phyloP scores from a whole-genome alignment of 495 filamentous ascomycete species.

The Aspergillus saccharolyticus region DNA sequence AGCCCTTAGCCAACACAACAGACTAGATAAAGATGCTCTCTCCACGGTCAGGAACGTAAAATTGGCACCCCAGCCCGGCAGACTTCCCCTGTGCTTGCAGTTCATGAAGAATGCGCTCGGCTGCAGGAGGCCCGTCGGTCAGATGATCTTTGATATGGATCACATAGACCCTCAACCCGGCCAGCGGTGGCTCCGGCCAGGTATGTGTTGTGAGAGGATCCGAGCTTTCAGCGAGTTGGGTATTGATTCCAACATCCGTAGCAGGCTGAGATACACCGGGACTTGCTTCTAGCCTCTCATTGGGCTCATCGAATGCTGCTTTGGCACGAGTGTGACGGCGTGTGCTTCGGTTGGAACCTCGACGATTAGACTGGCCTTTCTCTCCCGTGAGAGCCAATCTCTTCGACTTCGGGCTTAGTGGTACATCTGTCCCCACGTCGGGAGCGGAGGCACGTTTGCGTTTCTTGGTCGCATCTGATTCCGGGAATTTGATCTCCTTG shows the following conservation, averaged over 20 bases:
- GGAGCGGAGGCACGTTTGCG: constrained; percentile 28
- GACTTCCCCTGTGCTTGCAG: constrained; percentile 55
- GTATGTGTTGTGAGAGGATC: constrained; percentile 4
- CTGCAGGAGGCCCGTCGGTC: constrained; percentile 55
- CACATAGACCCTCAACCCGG: constrained; percentile 59
- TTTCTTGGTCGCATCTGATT: constrained; percentile 16
- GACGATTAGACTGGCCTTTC: not conserved
- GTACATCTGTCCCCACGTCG: constrained; percentile 1
- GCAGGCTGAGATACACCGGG: not conserved
- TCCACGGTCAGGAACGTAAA: constrained; percentile 60
- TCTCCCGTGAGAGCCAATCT: constrained; percentile 4
- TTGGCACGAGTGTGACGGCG: constrained; percentile 2
- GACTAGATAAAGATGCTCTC: constrained; percentile 37
- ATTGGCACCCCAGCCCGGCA: constrained; percentile 69
- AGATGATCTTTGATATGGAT: constrained; percentile 82
- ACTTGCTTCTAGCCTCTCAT: not conserved
- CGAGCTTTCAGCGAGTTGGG: constrained; percentile 11
- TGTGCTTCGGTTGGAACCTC: not conserved
- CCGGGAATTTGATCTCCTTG: constrained; percentile 17
- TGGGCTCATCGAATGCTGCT: not conserved
- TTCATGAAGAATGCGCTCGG: constrained; percentile 63
- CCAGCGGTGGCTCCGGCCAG: constrained; percentile 33
- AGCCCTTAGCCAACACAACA: too few species aligned
- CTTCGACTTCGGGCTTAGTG: constrained; percentile 26
- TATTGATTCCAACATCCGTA: constrained; percentile 10